Conservation (phyloP, 257 asterid species). For the Penstemon eatonii region DNA sequence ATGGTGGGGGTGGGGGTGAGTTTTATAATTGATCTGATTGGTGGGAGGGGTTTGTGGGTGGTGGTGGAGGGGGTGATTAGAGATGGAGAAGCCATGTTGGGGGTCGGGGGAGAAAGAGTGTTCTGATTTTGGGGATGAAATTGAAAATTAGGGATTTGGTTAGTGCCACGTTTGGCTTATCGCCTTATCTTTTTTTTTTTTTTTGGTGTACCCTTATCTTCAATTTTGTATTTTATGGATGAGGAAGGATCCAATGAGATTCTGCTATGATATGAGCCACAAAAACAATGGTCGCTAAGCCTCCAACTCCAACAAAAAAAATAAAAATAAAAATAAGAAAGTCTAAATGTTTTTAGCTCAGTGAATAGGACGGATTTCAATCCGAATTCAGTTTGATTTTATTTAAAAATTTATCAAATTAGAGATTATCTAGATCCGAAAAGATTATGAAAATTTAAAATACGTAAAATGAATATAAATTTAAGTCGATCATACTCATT, state of each 20-base stretch:
- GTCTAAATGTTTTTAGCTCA: too few relatives aligned
- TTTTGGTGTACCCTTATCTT: too few relatives aligned
- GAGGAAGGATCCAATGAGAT: constrained; percentile 29
- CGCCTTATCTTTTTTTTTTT: constrained; percentile 88
- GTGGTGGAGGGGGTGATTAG: constrained; percentile 53
- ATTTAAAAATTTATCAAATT: too few relatives aligned
- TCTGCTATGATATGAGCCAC: neutral
- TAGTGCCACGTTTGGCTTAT: constrained; percentile 68
- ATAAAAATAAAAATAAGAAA: too few relatives aligned
- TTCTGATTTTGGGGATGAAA: constrained; percentile 23
- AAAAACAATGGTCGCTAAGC: too few relatives aligned
- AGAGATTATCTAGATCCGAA: too few relatives aligned
- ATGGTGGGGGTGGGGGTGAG: constrained; percentile 24
- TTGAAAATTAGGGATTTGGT: constrained; percentile 27
- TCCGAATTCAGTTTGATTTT: too few relatives aligned
- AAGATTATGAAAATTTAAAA: too few relatives aligned
- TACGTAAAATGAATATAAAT: too few relatives aligned
- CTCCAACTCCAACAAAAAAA: too few relatives aligned
- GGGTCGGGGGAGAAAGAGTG: constrained; percentile 12
- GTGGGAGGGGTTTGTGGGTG: constrained; percentile 44
- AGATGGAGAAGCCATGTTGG: constrained; percentile 68
- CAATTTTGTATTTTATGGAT: constrained; percentile 42
- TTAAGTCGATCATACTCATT: too few relatives aligned
- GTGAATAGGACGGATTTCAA: too few relatives aligned
- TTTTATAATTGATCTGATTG: constrained; percentile 37